These are phyloP conservation scores for Dysphania ambrosioides DNA, from an alignment of 148 eudicot species.

Conservation along the genomic window DNA sequence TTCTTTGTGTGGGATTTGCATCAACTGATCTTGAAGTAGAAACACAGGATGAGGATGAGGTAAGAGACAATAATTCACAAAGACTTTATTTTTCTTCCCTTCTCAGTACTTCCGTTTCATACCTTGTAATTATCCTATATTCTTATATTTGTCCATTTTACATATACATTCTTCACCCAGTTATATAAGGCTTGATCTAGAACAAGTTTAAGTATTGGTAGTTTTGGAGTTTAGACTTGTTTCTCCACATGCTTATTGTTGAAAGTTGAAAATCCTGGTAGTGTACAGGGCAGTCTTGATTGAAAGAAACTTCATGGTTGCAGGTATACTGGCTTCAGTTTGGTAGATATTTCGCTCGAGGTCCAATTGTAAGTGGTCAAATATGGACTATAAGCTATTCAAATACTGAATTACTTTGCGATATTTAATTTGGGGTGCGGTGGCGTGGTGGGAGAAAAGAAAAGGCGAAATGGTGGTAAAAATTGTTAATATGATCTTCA, in stretches of 20 bases:
- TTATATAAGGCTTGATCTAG: neutral
- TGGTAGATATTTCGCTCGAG: conserved; percentile 97
- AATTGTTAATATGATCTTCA: neutral
- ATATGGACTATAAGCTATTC: neutral
- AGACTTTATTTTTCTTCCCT: neutral
- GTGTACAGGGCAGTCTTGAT: neutral
- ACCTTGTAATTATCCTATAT: neutral
- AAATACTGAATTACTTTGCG: neutral
- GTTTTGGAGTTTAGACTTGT: neutral
- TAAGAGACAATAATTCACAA: conserved; percentile 21
- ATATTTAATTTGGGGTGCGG: neutral
- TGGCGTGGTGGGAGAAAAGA: neutral
- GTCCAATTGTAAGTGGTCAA: conserved; percentile 77
- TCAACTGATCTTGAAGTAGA: conserved; percentile 91
- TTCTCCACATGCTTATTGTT: neutral
- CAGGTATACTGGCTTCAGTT: conserved; percentile 99
- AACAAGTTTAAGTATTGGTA: neutral
- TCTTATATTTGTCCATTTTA: neutral
- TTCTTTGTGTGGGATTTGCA: conserved; percentile 94
- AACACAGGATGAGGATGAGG: conserved; percentile 99
- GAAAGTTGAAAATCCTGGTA: neutral
- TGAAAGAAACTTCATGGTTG: conserved; percentile 17
- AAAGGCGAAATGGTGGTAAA: neutral
- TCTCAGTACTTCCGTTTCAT: neutral
- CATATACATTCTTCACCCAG: neutral